phyloP scores from a whole-genome alignment of 2,329 filamentous ascomycete genomes.

The Teratosphaeria pseudoeucalypti region DNA sequence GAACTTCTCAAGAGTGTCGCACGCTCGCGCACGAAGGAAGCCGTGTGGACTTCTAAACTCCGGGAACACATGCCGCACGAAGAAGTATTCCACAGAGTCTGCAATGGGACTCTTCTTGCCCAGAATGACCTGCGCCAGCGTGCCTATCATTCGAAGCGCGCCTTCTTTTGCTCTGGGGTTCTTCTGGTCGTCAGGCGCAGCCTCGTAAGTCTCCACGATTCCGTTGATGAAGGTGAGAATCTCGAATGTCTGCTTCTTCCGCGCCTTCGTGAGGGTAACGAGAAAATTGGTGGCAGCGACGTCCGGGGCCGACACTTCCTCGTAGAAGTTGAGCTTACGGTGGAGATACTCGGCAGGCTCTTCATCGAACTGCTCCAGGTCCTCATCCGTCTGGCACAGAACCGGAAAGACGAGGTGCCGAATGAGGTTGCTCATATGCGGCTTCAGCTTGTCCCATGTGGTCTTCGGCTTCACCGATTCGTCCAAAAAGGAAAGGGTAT shows the following conservation, averaged over 20 bases:
- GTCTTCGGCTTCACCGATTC: slow-evolving; percentile 95
- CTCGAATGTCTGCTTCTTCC: slow-evolving; percentile 91
- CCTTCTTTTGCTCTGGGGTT: slow-evolving; percentile 93
- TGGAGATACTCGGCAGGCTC: slow-evolving; percentile 96
- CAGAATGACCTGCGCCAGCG: slow-evolving; percentile 82
- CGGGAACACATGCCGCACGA: slow-evolving; percentile 95
- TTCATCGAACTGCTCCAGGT: slow-evolving; percentile 85
- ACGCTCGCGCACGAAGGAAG: slow-evolving; percentile 86
- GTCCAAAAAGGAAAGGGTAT: slow-evolving; percentile 89
- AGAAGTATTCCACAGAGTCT: slow-evolving; percentile 95
- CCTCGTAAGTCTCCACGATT: slow-evolving; percentile 86
- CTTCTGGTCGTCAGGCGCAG: slow-evolving; percentile 76
- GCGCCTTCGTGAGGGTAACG: slow-evolving; percentile 83
- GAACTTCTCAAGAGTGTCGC: slow-evolving; percentile 96
- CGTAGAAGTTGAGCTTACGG: slow-evolving; percentile 94
- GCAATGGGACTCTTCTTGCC: slow-evolving; percentile 98
- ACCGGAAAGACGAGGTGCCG: slow-evolving; percentile 94
- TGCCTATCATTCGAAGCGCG: slow-evolving; percentile 92
- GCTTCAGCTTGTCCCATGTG: slow-evolving; percentile 91
- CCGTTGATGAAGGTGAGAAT: slow-evolving; percentile 92
- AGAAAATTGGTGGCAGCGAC: slow-evolving; percentile 95
- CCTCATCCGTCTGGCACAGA: slow-evolving; percentile 81
- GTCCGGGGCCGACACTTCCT: slow-evolving; percentile 90
- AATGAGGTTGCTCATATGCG: slow-evolving; percentile 84
- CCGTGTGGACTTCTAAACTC: slow-evolving; percentile 90